Evolutionary conservation across 228 moss, liverwort and hornwort species (phyloP).

Genomic region (Sphagnum magellanicum): DNA sequence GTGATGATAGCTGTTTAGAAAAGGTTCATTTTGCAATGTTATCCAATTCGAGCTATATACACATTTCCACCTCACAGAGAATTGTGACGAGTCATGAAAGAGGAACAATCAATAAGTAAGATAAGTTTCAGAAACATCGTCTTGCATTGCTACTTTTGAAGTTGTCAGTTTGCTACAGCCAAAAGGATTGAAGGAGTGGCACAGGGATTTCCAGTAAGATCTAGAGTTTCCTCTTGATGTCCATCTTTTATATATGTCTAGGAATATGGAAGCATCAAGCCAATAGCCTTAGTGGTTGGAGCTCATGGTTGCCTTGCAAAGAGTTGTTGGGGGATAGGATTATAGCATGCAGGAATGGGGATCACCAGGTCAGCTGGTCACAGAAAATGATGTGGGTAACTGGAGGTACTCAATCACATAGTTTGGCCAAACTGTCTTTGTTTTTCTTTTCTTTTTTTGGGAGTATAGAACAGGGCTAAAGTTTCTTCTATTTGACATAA

Average conservation of each 20-base stretch:
- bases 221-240: background rate
- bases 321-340: no score
- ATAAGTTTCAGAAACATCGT: no score
- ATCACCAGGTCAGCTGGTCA: background rate
- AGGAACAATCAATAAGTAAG: no score
- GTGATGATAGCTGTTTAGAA: no score
- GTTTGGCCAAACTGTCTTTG: no score
- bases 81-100: background rate
- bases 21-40: background rate
- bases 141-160: no score
- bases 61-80: background rate
- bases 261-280: background rate
- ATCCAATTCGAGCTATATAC: background rate
- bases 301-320: no score
- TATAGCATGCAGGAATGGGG: background rate
- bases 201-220: background rate
- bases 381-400: background rate
- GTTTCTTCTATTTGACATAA: background rate
- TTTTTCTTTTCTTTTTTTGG: background rate
- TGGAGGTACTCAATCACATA: no score
- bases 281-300: no score
- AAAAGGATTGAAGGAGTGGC: background rate
- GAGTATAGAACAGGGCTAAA: background rate
- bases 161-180: background rate
- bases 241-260: background rate